These are phyloP conservation scores for Termitomyces sp. DNA, from an alignment of 768 basidiomycete genomes.

Conservation along the genomic window DNA sequence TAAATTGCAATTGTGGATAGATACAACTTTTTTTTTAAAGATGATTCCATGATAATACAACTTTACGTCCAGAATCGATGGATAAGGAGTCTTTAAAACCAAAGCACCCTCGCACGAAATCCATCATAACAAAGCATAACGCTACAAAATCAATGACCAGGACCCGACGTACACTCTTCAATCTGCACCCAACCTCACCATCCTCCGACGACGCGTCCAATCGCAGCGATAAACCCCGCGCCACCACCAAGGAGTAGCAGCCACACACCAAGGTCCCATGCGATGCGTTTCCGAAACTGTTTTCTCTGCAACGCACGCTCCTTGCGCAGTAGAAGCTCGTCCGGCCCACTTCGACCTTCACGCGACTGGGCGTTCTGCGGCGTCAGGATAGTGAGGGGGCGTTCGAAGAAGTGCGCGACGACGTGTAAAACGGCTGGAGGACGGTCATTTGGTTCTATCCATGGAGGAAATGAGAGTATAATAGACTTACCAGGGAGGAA, in stretches of 20 bases:
- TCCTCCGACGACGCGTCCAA: slow-evolving; percentile 41
- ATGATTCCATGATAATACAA: slow-evolving; percentile 1
- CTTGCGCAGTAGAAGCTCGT: slow-evolving; percentile 81
- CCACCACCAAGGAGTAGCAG: slow-evolving; percentile 55
- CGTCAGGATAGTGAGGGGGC: slow-evolving; percentile 79
- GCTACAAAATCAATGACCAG: not conserved
- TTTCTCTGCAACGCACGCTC: slow-evolving; percentile 76
- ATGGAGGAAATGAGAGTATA: no score
- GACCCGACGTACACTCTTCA: not conserved
- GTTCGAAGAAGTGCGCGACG: slow-evolving; percentile 75
- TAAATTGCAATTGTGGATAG: not conserved
- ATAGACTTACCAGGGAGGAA: slow-evolving; percentile 47
- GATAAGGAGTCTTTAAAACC: not conserved
- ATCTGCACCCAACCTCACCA: slow-evolving; percentile 34
- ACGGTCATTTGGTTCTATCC: not conserved
- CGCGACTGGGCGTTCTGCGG: slow-evolving; percentile 26
- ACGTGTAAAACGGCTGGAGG: slow-evolving; percentile 67
- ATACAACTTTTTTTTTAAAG: not conserved
- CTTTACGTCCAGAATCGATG: slow-evolving; percentile 2
- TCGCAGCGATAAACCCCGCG: slow-evolving; percentile 51
- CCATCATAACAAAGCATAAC: not conserved
- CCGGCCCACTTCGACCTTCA: slow-evolving; percentile 20
- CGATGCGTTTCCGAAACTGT: slow-evolving; percentile 62
- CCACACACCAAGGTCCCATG: slow-evolving; percentile 86
- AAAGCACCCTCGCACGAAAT: not conserved